Percentiles rank a stretch among this genome's conserved stretches.
Evolutionary conservation across 202 grass and related monocot genomes (phyloP).

Genomic region (Cymbopogon flexuosus): DNA sequence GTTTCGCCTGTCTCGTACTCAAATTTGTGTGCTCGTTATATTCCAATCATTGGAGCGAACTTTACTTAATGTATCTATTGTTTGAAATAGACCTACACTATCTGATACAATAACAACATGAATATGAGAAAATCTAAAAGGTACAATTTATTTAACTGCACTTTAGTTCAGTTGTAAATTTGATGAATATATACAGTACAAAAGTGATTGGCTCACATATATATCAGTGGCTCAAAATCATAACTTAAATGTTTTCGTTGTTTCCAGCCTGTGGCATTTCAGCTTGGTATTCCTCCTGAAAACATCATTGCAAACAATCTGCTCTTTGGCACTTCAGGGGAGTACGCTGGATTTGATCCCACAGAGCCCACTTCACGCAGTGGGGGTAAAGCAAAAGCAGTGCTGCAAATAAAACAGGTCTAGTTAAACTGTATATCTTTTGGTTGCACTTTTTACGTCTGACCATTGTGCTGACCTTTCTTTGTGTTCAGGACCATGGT

Average conservation of each 20-base stretch:
- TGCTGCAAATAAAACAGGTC: slow-evolving; percentile 78
- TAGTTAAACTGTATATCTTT: neutral
- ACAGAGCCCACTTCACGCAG: slow-evolving; percentile 72
- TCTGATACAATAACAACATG: neutral
- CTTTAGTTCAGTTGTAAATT: neutral
- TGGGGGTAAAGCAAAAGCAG: slow-evolving; percentile 74
- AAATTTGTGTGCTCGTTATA: neutral
- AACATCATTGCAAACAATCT: slow-evolving; percentile 88
- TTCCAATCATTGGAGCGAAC: neutral
- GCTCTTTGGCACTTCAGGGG: slow-evolving; percentile 61
- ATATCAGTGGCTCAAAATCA: neutral
- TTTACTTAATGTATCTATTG: neutral
- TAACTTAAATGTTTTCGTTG: slow-evolving; percentile 16
- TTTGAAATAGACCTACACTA: neutral
- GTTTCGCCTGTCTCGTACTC: neutral
- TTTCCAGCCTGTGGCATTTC: slow-evolving; percentile 71
- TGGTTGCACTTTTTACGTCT: neutral
- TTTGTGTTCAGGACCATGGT: slow-evolving; percentile 42
- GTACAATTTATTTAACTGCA: neutral
- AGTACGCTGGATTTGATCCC: slow-evolving; percentile 76
- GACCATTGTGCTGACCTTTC: neutral
- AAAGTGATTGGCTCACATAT: too few relatives aligned
- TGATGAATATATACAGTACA: neutral
- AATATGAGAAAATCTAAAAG: neutral
- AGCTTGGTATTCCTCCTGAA: slow-evolving; percentile 64